Base-by-base conservation (phyloP, 768 basidiomycete genomes). In the Russula ochroleuca region DNA sequence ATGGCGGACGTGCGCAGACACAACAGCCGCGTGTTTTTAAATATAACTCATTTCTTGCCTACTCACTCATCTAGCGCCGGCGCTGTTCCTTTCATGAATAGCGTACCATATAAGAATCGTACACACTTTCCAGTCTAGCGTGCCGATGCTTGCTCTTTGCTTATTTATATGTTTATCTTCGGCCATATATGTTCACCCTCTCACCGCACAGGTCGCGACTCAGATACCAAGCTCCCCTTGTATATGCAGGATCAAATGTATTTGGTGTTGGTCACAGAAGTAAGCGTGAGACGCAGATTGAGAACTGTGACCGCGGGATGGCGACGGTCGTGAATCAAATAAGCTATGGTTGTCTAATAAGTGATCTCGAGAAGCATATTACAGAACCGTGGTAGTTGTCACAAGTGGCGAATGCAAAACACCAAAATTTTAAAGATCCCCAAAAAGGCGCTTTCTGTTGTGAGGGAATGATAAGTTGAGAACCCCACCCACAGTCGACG, bases 361-460 rank as follows among this genome's bases (percentile, higher is more conserved):
- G 19, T n/a, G 33, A 13, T 21, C 37, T 35, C 21, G 28, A 40
- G 5, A 38, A 47, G 10, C 23, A 28, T 28, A 21, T 28, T 43
- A 63, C 31, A 41, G 35, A 23, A 45, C 17, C 17, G 28, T 31
- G 37, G 23, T 28, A 19, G 33, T 23, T n/a, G 21, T 48, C 43
- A 59, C 31, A 11, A 47, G 35, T 21, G 35, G 23, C 19, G 45
- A 43, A 41, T 31, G 40, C 25, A 57, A 21, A 5, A 50, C 4
- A 2, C 10, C 5, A 38, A 50, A 17, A 8, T 48, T 35, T 35
- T n/a, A 79, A 28, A 75, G 50, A 55, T 88, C 86, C 50, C 87
- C 88, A 67, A 90, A 85, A 31, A 88, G 68, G 28, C 87, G 80
- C 73, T 83, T 86, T 69, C 88, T 90, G 64, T 33, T 13, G 45